Percentiles rank a stretch among this genome's conserved stretches.
Evolutionary conservation across 768 basidiomycete genomes (phyloP).

Genomic region (Phaffia tasmanica): DNA sequence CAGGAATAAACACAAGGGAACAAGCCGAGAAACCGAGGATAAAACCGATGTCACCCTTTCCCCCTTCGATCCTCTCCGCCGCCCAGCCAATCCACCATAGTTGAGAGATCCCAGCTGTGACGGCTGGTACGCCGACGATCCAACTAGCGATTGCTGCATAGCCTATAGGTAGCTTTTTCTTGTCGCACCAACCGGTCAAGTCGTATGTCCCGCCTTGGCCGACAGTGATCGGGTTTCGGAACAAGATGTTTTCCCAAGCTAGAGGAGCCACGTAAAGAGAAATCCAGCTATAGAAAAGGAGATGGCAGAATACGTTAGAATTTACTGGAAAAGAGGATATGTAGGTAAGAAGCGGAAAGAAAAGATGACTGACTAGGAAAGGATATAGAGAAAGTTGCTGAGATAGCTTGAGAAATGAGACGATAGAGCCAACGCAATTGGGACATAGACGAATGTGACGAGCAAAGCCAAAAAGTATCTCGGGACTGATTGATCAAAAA

Average conservation of each 20-base stretch:
- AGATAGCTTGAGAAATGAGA: constrained; percentile 10
- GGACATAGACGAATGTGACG: constrained; percentile 54
- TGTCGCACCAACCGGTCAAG: constrained; percentile 15
- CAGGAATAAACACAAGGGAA: background rate
- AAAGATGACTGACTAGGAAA: constrained; percentile 22
- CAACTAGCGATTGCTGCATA: constrained; percentile 13
- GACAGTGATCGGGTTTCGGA: constrained; percentile 12
- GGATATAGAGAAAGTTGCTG: constrained; percentile 25
- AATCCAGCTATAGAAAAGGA: no score
- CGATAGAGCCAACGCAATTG: constrained; percentile 22
- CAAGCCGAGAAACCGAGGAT: constrained; percentile 18
- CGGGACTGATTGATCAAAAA: constrained; percentile 42
- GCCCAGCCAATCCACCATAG: constrained; percentile 26
- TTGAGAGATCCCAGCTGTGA: constrained; percentile 21
- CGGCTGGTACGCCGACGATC: constrained; percentile 16
- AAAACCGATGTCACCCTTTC: constrained; percentile 23
- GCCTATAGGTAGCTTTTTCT: constrained; percentile 12
- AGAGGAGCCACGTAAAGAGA: constrained; percentile 1
- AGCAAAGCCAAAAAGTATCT: constrained; percentile 59
- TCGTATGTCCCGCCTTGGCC: constrained; percentile 18
- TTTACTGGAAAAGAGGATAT: background rate
- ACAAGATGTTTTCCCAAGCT: constrained; percentile 19
- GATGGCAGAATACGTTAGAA: no score
- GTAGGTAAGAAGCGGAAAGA: constrained; percentile 12
- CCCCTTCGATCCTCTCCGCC: constrained; percentile 20